Percentiles rank a stretch among this genome's conserved stretches.
These are phyloP conservation scores for Penicillium sp. DNA, from an alignment of 2,329 filamentous ascomycete species.

Conservation along the genomic window DNA sequence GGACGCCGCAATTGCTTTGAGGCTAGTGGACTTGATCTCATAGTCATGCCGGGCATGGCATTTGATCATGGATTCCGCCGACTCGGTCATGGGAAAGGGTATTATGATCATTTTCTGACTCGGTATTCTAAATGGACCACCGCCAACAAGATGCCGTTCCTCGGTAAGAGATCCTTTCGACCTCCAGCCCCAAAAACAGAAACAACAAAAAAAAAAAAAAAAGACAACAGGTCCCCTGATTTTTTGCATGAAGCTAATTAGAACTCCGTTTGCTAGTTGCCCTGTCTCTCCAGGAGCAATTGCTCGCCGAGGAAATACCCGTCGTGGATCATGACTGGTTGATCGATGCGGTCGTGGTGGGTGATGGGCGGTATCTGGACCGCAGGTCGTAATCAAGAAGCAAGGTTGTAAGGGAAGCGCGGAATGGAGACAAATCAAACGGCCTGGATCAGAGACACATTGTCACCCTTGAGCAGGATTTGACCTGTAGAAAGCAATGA, in stretches of 20 bases:
- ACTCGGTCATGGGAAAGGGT: conserved; percentile 92
- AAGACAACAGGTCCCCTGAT: conserved; percentile 12
- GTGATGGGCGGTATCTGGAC: conserved; percentile 64
- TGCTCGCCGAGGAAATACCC: conserved; percentile 73
- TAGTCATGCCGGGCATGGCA: conserved; percentile 89
- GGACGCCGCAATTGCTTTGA: conserved; percentile 71
- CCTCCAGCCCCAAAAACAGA: not conserved
- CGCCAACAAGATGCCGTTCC: conserved; percentile 10
- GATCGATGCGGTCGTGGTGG: conserved; percentile 76
- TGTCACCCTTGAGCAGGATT: conserved; percentile 86
- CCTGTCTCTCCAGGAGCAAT: conserved; percentile 82
- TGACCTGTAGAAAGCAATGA: conserved; percentile 60
- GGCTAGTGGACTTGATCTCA: conserved; percentile 70
- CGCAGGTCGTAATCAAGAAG: conserved; percentile 30
- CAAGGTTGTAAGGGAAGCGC: conserved; percentile 14
- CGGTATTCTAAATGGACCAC: conserved; percentile 61
- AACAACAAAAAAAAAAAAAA: not conserved
- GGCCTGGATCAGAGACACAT: conserved; percentile 77
- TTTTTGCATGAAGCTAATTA: conserved; percentile 14
- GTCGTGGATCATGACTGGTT: conserved; percentile 76
- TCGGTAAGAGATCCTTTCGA: conserved; percentile 1
- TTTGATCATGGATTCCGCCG: conserved; percentile 78
- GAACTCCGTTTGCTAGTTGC: conserved; percentile 61
- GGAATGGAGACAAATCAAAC: conserved; percentile 35
- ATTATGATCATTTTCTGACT: conserved; percentile 92